These are phyloP conservation scores for Casuarina cunninghamiana DNA, from an alignment of 306 rosid species.

Conservation along the genomic window DNA sequence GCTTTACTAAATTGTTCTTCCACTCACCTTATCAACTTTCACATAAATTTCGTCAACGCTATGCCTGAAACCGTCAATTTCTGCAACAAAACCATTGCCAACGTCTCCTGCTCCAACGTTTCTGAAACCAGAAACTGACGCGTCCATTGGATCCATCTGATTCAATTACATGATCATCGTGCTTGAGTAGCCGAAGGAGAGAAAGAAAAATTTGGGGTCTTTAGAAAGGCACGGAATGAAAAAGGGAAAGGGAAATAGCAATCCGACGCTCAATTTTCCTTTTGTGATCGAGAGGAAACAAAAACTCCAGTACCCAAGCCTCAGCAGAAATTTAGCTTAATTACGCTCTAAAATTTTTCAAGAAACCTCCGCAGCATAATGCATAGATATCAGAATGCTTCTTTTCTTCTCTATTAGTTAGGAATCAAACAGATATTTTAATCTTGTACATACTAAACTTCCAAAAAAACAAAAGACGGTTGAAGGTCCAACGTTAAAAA, in stretches of 20 bases:
- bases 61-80: slow-evolving; percentile 47
- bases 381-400: background rate
- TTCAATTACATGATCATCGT: slow-evolving; percentile 7
- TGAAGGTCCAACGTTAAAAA: background rate
- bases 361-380: background rate
- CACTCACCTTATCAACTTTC: slow-evolving; percentile 62
- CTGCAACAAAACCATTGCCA: slow-evolving; percentile 23
- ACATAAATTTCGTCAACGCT: slow-evolving; percentile 49
- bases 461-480: background rate
- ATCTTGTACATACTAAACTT: background rate
- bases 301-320: background rate
- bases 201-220: background rate
- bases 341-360: background rate
- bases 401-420: background rate
- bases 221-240: background rate
- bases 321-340: background rate
- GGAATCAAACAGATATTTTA: background rate
- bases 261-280: background rate
- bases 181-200: background rate
- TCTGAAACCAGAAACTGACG: slow-evolving; percentile 28
- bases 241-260: background rate
- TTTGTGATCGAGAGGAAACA: background rate
- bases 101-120: slow-evolving; percentile 22
- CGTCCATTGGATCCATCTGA: slow-evolving; percentile 46
- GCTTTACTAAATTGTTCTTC: background rate